Conservation (phyloP, 257 asterid species). For the Scutellaria baicalensis region DNA sequence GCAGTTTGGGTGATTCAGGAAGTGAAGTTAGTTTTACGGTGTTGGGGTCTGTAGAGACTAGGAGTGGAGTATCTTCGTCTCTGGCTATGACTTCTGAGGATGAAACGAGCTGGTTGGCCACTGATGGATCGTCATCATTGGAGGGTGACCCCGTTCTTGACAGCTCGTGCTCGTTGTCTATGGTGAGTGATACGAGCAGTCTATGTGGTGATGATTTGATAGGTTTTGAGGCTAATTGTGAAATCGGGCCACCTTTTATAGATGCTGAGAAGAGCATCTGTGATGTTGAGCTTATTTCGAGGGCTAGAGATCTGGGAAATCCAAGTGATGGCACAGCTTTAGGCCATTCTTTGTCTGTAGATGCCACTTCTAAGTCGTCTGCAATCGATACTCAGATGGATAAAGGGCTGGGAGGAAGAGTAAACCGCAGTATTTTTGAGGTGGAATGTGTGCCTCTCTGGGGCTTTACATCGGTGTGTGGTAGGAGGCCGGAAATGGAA, state of each 20-base stretch:
- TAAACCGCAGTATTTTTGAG: constrained; percentile 66
- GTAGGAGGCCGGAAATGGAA: constrained; percentile 97
- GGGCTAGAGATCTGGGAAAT: background rate
- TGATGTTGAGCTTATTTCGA: constrained; percentile 34
- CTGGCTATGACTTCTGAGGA: constrained; percentile 30
- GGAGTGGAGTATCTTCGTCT: constrained; percentile 19
- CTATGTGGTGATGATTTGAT: constrained; percentile 76
- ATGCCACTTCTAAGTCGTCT: constrained; percentile 32
- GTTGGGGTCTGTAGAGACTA: constrained; percentile 17
- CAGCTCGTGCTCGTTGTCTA: constrained; percentile 57
- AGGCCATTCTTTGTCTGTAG: constrained; percentile 22
- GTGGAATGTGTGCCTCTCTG: constrained; percentile 83
- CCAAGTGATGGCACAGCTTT: constrained; percentile 10
- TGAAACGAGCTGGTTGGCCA: constrained; percentile 33
- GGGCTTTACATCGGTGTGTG: constrained; percentile 77
- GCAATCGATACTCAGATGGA: constrained; percentile 22
- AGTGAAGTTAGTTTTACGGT: constrained; percentile 24
- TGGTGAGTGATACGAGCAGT: constrained; percentile 81
- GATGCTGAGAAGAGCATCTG: constrained; percentile 33
- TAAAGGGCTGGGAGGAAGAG: constrained; percentile 24
- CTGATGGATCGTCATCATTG: constrained; percentile 42
- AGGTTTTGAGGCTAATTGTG: constrained; percentile 36
- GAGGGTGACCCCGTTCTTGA: constrained; percentile 52
- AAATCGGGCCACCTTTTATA: constrained; percentile 24
- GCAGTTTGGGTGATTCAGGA: constrained; percentile 27